phyloP scores from a whole-genome alignment of 805 yeast species.

The Candida ipomoeae region DNA sequence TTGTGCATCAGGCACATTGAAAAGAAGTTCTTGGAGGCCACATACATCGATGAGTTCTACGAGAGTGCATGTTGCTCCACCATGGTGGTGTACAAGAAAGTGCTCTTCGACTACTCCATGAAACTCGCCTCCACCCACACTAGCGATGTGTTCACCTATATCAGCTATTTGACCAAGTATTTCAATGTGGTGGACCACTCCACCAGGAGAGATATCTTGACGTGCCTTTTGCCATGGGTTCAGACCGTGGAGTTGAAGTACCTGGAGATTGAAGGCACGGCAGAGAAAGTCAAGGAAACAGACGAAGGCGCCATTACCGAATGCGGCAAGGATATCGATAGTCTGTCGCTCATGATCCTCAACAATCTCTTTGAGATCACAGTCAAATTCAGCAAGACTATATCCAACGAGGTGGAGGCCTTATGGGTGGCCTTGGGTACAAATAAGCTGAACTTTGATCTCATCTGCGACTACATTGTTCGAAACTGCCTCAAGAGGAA shows the following conservation, averaged over 20 bases:
- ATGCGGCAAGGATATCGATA: conserved; percentile 18
- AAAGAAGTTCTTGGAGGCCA: conserved; percentile 38
- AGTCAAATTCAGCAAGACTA: conserved; percentile 63
- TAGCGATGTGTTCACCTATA: conserved; percentile 55
- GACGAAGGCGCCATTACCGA: not conserved
- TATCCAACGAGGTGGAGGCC: conserved; percentile 87
- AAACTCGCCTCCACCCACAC: conserved; percentile 61
- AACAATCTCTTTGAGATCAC: conserved; percentile 83
- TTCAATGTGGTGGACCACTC: conserved; percentile 55
- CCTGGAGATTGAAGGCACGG: conserved; percentile 5
- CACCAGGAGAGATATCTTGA: conserved; percentile 71
- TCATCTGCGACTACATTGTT: conserved; percentile 66
- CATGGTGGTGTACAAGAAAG: conserved; percentile 81
- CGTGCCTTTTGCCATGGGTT: conserved; percentile 89
- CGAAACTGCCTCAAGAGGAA: conserved; percentile 64
- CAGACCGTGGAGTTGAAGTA: conserved; percentile 65
- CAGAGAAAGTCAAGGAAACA: conserved; percentile 3
- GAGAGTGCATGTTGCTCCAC: conserved; percentile 73
- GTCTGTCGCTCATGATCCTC: conserved; percentile 59
- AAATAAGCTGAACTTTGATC: conserved; percentile 63
- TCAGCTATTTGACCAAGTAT: conserved; percentile 69
- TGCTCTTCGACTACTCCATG: conserved; percentile 73
- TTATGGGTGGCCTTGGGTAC: conserved; percentile 92
- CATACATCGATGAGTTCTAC: conserved; percentile 53
- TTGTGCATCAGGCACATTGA: conserved; percentile 68